Conservation (phyloP, 768 basidiomycete genomes). For the Russula dissimulans region DNA sequence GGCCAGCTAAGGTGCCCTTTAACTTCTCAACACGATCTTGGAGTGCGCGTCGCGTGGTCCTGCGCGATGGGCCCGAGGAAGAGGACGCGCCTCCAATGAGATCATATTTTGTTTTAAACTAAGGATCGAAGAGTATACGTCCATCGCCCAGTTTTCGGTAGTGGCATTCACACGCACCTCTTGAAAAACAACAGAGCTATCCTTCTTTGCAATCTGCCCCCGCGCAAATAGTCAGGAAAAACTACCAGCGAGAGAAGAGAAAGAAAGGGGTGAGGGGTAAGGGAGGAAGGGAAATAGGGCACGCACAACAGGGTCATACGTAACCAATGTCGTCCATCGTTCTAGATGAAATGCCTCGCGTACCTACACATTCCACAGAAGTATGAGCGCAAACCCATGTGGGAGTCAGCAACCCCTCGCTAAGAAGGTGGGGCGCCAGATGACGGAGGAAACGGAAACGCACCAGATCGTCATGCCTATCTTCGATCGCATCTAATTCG, state of each 20-base stretch:
- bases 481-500: constrained; percentile 48
- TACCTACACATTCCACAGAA: constrained; percentile 36
- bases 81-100: constrained; percentile 41
- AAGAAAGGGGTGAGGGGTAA: background rate
- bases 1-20: constrained; percentile 23
- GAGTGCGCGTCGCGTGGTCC: constrained; percentile 52
- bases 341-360: constrained; percentile 88
- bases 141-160: background rate
- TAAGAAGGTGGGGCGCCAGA: background rate
- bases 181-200: constrained; percentile 62
- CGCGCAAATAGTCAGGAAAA: background rate
- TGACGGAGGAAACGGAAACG: constrained; percentile 23
- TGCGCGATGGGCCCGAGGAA: constrained; percentile 36
- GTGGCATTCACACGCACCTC: constrained; percentile 39
- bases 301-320: constrained; percentile 66
- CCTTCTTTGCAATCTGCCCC: constrained; percentile 57
- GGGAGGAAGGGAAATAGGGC: background rate
- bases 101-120: constrained; percentile 59
- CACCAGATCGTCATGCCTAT: constrained; percentile 68
- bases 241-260: background rate
- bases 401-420: background rate
- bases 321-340: constrained; percentile 63
- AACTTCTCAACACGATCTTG: constrained; percentile 44
- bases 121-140: background rate
- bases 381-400: background rate